Base-by-base conservation (phyloP, 345 rosid species). In the Capsella bursapastoris region DNA sequence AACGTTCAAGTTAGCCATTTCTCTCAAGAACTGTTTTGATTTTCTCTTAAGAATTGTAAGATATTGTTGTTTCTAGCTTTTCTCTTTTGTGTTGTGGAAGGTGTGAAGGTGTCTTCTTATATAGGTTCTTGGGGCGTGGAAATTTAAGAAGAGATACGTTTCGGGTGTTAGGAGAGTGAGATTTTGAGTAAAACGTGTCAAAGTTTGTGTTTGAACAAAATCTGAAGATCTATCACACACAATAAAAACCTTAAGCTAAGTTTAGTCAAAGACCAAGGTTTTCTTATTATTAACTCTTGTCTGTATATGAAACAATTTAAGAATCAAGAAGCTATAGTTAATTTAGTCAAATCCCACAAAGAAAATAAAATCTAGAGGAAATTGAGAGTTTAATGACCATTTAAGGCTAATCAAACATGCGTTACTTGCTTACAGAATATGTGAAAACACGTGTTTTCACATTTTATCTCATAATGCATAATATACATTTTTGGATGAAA, bases 121-220 rank as follows among this genome's bases (percentile, higher is more conserved):
- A 68, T 44, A 44, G 5, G 2, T 1, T 61, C 5, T 43, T 62
- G 37, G 37, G 58, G 38, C 12, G 32, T 50, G 16, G 8, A 43
- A 47, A 35, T 8, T 27, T 29, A 31, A 52, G 74, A 69, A 63
- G 25, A 61, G 4, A 31, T 49, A 66, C 6, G n/a, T 66, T 61
- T 68, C 2, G 15, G 14, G 28, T 31, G 41, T 75, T 31, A 75
- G 15, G 37, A 43, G 7, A 25, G n/a, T 34, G 57, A 68, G 63
- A 62, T 53, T 69, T 22, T 51, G 57, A 59, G 29, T 14, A 35
- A 10, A 52, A 76, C 70, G 70, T 76, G 70, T 76, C 75, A 62
- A 16, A 53, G 9, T 16, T 27, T 76, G 7, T 69, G 14, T 11
- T 35, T 15, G 44, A 15, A 35, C 28, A 35, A 45, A 68, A 38